These are phyloP conservation scores for Boletus subcaerulescens DNA, from an alignment of 768 basidiomycete genomes.

Conservation along the genomic window DNA sequence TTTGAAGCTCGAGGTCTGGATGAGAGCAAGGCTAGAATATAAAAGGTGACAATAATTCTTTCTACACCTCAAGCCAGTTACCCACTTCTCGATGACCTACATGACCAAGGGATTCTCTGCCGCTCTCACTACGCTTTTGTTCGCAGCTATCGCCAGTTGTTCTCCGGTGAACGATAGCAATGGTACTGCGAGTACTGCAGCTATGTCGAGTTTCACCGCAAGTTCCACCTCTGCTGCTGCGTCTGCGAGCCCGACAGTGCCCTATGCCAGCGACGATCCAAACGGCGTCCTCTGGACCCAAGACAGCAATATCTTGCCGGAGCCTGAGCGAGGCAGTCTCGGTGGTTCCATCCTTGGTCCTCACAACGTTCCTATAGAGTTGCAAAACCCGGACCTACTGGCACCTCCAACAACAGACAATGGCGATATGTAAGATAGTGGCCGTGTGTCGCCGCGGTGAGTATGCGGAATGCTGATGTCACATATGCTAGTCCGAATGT, in stretches of 20 bases:
- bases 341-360: constrained; percentile 53
- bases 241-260: constrained; percentile 39
- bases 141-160: constrained; percentile 1
- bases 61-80: too few relatives aligned
- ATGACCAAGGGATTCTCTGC: constrained; percentile 5
- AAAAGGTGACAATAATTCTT: too few relatives aligned
- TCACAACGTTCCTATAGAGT: constrained; percentile 49
- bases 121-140: constrained; percentile 2
- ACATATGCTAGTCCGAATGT: constrained; percentile 34
- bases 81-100: not conserved
- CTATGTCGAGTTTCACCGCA: not conserved
- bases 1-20: too few relatives aligned
- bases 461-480: not conserved
- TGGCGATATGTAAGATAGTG: constrained; percentile 41
- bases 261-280: constrained; percentile 39
- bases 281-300: constrained; percentile 42
- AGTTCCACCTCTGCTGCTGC: constrained; percentile 18
- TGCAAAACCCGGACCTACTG: constrained; percentile 54
- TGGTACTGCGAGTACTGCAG: too few relatives aligned
- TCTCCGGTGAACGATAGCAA: not conserved
- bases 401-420: constrained; percentile 60
- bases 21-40: too few relatives aligned
- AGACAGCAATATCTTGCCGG: constrained; percentile 23
- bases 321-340: constrained; percentile 41
- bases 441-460: not conserved